Conservation (phyloP, 2,329 filamentous ascomycete species). For the Pseudopithomyces maydicus region DNA sequence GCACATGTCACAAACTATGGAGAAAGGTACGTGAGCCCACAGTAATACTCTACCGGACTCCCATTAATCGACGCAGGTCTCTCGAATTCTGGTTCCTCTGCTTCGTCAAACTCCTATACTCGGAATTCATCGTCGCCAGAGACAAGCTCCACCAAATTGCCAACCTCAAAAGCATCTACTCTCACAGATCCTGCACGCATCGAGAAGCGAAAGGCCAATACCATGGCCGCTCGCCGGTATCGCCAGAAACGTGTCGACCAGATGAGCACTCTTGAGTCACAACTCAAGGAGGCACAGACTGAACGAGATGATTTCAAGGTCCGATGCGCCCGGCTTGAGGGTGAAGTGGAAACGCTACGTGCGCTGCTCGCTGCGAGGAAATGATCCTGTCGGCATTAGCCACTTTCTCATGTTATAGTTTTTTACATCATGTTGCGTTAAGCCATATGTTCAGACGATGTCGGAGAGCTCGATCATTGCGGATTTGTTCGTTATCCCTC, state of each 20-base stretch:
- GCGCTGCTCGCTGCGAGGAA: conserved; percentile 52
- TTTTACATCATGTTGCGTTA: not conserved
- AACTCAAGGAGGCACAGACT: conserved; percentile 62
- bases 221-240: conserved; percentile 72
- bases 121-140: conserved; percentile 33
- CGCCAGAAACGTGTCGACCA: conserved; percentile 73
- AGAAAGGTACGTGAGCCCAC: conserved; percentile 26
- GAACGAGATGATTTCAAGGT: conserved; percentile 69
- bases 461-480: conserved; percentile 34
- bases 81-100: conserved; percentile 32
- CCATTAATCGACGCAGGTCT: conserved; percentile 25
- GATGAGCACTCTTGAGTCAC: conserved; percentile 64
- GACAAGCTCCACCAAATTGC: conserved; percentile 27
- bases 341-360: conserved; percentile 66
- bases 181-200: conserved; percentile 31
- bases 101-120: conserved; percentile 28
- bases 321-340: conserved; percentile 67
- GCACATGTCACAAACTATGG: conserved; percentile 28
- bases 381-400: conserved; percentile 24
- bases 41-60: not conserved
- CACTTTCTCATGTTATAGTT: conserved; percentile 4
- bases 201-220: conserved; percentile 69
- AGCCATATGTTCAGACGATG: conserved; percentile 35
- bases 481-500: conserved; percentile 24
- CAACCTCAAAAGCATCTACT: conserved; percentile 27